Evolutionary conservation across 305 asterid species (phyloP).

Genomic region (Fraxinus nigra): DNA sequence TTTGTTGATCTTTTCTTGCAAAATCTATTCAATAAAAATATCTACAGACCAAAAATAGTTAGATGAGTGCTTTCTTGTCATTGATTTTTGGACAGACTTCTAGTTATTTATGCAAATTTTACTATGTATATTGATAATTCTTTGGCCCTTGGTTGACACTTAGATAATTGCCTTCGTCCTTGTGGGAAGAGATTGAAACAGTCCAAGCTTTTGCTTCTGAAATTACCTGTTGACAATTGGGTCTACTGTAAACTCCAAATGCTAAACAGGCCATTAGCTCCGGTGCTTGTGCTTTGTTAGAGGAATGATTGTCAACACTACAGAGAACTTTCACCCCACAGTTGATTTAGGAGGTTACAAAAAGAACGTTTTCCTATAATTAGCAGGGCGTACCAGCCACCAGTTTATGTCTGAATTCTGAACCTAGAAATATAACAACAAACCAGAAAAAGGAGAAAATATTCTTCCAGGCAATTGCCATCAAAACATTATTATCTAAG

Average conservation of each 20-base stretch:
- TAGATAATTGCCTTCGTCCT: conserved; percentile 8
- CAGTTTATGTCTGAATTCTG: neutral
- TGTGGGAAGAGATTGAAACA: conserved; percentile 72
- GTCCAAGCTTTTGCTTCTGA: conserved; percentile 60
- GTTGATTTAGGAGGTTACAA: neutral
- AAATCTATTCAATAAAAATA: neutral
- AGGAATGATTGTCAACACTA: neutral
- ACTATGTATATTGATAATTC: neutral
- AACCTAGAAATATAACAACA: neutral
- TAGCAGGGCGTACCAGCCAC: neutral
- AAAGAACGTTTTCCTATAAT: neutral
- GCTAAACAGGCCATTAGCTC: conserved; percentile 80
- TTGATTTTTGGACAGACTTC: neutral
- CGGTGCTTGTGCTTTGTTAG: conserved; percentile 50
- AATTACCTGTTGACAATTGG: conserved; percentile 57
- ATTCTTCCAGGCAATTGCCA: neutral
- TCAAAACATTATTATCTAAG: neutral
- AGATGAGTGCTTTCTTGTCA: neutral
- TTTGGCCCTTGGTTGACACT: neutral
- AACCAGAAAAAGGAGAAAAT: neutral
- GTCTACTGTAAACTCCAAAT: conserved; percentile 72
- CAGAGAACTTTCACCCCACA: neutral
- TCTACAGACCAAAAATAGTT: neutral
- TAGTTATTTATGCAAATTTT: neutral
- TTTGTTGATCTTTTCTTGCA: neutral